phyloP scores from a whole-genome alignment of 139 green algal genomes.

The Spirogloea muscicola region DNA sequence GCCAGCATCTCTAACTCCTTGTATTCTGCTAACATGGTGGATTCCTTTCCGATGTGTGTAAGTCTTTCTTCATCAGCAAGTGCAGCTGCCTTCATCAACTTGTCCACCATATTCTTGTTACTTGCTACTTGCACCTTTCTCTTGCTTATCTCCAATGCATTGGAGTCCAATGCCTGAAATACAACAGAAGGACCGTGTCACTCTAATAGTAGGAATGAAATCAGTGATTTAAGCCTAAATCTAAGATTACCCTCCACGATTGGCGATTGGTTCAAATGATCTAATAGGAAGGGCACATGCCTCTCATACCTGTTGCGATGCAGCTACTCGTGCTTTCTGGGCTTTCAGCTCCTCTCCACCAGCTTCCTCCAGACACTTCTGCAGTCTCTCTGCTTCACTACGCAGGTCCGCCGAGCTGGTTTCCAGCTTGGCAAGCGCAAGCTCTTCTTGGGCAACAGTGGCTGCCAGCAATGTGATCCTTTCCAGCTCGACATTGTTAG shows the following conservation, averaged over 20 bases:
- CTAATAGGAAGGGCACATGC: too few relatives aligned
- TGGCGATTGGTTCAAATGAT: too few relatives aligned
- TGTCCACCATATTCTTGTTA: constrained; percentile 39
- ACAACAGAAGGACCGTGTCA: too few relatives aligned
- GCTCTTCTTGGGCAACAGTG: too few relatives aligned
- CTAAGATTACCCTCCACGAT: too few relatives aligned
- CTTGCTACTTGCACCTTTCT: constrained; percentile 6
- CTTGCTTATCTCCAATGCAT: constrained; percentile 32
- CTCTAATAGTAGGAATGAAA: too few relatives aligned
- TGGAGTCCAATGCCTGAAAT: too few relatives aligned
- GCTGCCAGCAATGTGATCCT: too few relatives aligned
- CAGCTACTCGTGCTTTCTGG: constrained; percentile 56
- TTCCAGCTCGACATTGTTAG: too few relatives aligned
- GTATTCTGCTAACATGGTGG: constrained; percentile 34
- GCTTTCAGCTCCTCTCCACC: constrained; percentile 71
- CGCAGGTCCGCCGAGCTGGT: too few relatives aligned
- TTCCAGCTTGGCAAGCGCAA: too few relatives aligned
- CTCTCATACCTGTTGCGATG: constrained; percentile 38
- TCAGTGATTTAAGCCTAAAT: too few relatives aligned
- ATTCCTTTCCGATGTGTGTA: constrained; percentile 39
- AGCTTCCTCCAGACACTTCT: constrained; percentile 72
- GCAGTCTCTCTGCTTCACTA: constrained; percentile 55
- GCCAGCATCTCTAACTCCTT: constrained; percentile 45
- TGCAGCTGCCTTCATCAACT: constrained; percentile 37
- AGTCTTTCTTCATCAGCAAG: constrained; percentile 44